These are phyloP conservation scores for Posidonia oceanica DNA, from an alignment of 116 monocot species.

Conservation along the genomic window DNA sequence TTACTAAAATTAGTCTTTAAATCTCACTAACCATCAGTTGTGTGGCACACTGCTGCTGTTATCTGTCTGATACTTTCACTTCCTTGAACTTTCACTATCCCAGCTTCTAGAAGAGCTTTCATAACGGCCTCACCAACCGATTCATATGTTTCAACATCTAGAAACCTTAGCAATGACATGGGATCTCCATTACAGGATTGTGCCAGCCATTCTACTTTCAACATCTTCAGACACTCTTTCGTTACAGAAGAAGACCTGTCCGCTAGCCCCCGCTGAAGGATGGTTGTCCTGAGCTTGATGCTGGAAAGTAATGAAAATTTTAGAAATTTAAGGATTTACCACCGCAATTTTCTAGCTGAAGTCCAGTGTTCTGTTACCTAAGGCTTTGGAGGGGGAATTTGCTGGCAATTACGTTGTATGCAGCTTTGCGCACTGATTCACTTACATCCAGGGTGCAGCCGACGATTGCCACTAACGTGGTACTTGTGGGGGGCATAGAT, in stretches of 20 bases:
- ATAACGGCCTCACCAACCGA: slow-evolving; percentile 69
- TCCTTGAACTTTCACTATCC: slow-evolving; percentile 28
- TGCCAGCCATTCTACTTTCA: slow-evolving; percentile 80
- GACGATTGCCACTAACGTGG: slow-evolving; percentile 39
- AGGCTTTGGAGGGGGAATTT: slow-evolving; percentile 96
- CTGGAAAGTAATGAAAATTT: slow-evolving; percentile 19
- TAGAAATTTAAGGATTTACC: not conserved
- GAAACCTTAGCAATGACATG: slow-evolving; percentile 54
- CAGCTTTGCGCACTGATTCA: slow-evolving; percentile 71
- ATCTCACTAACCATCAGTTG: slow-evolving; percentile 35
- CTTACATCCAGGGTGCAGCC: slow-evolving; percentile 70
- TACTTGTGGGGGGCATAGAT: slow-evolving; percentile 59
- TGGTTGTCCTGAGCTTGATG: slow-evolving; percentile 69
- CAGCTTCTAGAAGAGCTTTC: slow-evolving; percentile 60
- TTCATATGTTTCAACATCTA: slow-evolving; percentile 97
- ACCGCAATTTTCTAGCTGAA: not conserved
- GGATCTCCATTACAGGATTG: slow-evolving; percentile 63
- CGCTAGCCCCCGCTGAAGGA: slow-evolving; percentile 79
- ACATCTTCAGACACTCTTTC: slow-evolving; percentile 76
- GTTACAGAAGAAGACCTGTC: slow-evolving; percentile 65
- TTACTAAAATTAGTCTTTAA: not conserved
- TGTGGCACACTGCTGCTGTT: slow-evolving; percentile 17
- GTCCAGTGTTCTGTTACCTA: slow-evolving; percentile 28
- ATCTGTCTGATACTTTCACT: slow-evolving; percentile 51
- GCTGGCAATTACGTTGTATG: slow-evolving; percentile 54